Evolutionary conservation across 1,284 basidiomycete species (phyloP), one percentile per base, ranked within the genome.

Genomic region (Peniophora sp.): DNA sequence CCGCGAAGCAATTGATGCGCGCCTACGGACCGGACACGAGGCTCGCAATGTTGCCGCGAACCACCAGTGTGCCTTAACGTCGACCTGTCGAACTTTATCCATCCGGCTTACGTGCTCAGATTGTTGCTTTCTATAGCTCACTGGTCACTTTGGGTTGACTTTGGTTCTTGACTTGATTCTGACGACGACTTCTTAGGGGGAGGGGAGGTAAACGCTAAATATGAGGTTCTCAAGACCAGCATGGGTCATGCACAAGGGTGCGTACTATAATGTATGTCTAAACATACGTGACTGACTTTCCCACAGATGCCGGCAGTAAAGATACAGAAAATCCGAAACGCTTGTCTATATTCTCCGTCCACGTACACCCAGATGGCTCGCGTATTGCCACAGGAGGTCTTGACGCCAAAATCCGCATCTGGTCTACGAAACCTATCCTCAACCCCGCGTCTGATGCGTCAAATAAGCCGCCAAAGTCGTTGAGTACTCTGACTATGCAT

Each of bases 351-450:
- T 97, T 95, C 74, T 91, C 91, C 23, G 79, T 96, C 18, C 85
- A 92, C 57, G 91, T 97, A 11, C 95, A 97, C 64, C 97, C 97
- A 0, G 96, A 99, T 63, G 92, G 92, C 54, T 94, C 92, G 36
- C 82, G 96, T 23, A 85, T 99, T 54, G 97, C 97, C 9, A 99
- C 96, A 1, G 96, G 94, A 18, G 95, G 96, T 14, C 75, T 97
- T 44, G 94, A 98, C 66, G 86, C 91, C 47, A 97, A 97, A 74
- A 85, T 99, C 57, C 88, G 94, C 55, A 93, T 99, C 67, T 99
- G 97, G 97, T 89, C 88, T 55, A 98, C 96, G 0, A 85, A 88
- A 53, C 92, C 95, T 1, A 96, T 99, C 58, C 73, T 98, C 32
- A 84, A 86, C 54, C 68, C 76, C 20, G 75, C 80, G 15, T 80